Conservation (phyloP, 768 basidiomycete genomes). For the Dacryopinax primogenitus region DNA sequence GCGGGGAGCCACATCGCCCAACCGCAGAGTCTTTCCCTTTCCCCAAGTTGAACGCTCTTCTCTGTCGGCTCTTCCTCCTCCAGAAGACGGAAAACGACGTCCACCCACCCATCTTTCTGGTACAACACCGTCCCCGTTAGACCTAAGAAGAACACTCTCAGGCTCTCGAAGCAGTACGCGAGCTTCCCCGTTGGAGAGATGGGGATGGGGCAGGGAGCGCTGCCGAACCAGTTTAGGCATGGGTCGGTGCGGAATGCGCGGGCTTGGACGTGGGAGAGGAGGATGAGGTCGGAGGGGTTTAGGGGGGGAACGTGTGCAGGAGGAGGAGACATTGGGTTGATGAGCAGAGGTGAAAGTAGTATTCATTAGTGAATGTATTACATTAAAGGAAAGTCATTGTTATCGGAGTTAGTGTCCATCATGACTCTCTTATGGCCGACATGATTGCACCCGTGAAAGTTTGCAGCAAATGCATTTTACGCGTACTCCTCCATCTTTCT, state of each 20-base stretch:
- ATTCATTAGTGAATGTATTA: neutral
- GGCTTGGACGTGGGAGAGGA: slow-evolving; percentile 11
- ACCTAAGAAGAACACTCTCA: slow-evolving; percentile 17
- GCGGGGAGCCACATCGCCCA: slow-evolving; percentile 19
- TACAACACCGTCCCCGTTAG: slow-evolving; percentile 13
- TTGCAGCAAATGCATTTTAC: too few relatives aligned
- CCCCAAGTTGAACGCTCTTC: neutral
- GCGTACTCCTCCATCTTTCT: too few relatives aligned
- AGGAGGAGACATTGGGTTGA: neutral
- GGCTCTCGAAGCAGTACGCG: slow-evolving; percentile 10
- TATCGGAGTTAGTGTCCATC: too few relatives aligned
- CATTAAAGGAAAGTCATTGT: too few relatives aligned
- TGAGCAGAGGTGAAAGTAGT: neutral
- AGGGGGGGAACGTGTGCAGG: neutral
- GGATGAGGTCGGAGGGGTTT: neutral
- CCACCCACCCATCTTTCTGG: slow-evolving; percentile 13
- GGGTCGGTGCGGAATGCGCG: slow-evolving; percentile 20
- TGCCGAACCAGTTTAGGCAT: slow-evolving; percentile 19
- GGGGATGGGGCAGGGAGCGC: slow-evolving; percentile 8
- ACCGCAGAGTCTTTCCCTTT: slow-evolving; percentile 15
- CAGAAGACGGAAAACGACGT: slow-evolving; percentile 13
- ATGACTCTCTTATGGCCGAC: too few relatives aligned
- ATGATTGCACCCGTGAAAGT: too few relatives aligned
- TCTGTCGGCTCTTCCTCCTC: neutral
- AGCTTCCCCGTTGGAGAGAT: neutral